Evolutionary conservation across 2,329 filamentous ascomycete genomes (phyloP), one percentile per base, ranked within the genome.

Genomic region (Cercospora zeina): DNA sequence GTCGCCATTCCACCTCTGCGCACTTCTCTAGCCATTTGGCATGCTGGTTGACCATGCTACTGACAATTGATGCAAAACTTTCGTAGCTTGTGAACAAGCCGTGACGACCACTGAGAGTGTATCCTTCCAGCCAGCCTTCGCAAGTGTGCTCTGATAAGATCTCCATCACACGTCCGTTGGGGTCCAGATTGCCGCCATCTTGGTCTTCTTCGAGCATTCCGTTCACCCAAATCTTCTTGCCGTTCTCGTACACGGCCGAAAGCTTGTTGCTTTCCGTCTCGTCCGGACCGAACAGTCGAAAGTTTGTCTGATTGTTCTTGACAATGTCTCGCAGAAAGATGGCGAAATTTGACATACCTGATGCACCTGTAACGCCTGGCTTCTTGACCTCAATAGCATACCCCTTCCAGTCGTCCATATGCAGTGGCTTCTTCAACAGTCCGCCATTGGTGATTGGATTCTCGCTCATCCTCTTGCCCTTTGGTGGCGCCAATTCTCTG

Each of bases 21-120:
- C 86, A 89, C 78, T 92, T 93, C 75, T 93, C 89, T 55, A 92
- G 83, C 89, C 89, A 92, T 75, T 93, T 93, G 80, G 88, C 91
- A 77, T 93, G 89, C 78, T 91, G 89, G 74, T 91, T 91, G 63
- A 93, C 89, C 89, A 93, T 93, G 1, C 87, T 90, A 75, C 92
- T 89, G 69, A 93, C 91, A 70, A 93, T 85, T 72, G 92, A 89
- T 62, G 92, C 89, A 72, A 93, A 93, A 0, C 89, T 88, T 75
- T 93, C 89, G 77, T 93, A 93, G 72, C 86, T 89, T 81, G 91
- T 92, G 62, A 93, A 82, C 62, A 93, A 74, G 11, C 89, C 89
- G 67, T 92, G 89, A 4, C 89, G 83, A 30, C 89, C 89, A 59
- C 85, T 90, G 2, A 93, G 81, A 45, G 90, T 77, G 72, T 92